Percentiles rank a stretch among this genome's conserved stretches.
These are phyloP conservation scores for Gossypium arboreum DNA, from an alignment of 345 rosid genomes.

Conservation along the genomic window DNA sequence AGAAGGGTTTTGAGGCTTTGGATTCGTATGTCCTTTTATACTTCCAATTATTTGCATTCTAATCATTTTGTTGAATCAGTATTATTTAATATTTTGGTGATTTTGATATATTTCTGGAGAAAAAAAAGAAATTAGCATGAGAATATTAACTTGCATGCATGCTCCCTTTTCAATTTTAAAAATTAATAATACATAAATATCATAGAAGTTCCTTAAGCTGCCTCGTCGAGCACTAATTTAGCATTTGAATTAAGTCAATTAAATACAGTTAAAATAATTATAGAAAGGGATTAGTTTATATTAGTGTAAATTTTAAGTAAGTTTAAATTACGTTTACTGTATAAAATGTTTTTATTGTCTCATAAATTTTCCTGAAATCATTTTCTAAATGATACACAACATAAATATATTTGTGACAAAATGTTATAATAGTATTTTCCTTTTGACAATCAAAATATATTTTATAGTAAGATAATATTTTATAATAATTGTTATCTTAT, in stretches of 20 bases:
- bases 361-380: too few species aligned
- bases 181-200: background rate
- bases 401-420: too few species aligned
- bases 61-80: background rate
- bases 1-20: slow-evolving; percentile 78
- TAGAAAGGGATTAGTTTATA: too few species aligned
- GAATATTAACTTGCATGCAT: background rate
- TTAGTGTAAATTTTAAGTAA: too few species aligned
- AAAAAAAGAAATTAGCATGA: background rate
- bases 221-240: background rate
- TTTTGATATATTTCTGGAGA: background rate
- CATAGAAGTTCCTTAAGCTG: background rate
- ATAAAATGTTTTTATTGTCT: too few species aligned
- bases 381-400: too few species aligned
- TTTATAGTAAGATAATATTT: too few species aligned
- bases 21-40: slow-evolving; percentile 50
- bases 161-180: background rate
- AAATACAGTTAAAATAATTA: background rate
- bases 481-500: too few species aligned
- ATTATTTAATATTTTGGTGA: background rate
- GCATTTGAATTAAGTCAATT: background rate
- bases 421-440: too few species aligned
- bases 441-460: too few species aligned
- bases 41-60: background rate
- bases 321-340: too few species aligned